phyloP scores from a whole-genome alignment of 176 grass and related monocot genomes.

The Triticum dicoccoides region DNA sequence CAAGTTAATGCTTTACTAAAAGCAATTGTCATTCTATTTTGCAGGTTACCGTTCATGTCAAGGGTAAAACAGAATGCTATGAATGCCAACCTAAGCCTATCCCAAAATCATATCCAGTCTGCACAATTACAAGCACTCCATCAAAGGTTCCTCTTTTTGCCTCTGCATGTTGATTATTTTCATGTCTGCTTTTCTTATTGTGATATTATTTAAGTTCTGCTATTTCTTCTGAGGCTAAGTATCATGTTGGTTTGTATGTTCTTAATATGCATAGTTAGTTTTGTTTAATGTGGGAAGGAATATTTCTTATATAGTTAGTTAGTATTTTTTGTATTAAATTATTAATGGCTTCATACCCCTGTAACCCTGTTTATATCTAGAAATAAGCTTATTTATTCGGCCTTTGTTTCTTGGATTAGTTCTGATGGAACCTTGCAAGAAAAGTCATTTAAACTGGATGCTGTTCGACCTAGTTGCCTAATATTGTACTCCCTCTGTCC shows the following conservation, averaged over 20 bases:
- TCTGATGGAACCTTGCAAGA: neutral
- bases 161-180: neutral
- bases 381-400: neutral
- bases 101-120: slow-evolving; percentile 90
- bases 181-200: neutral
- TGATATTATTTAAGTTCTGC: neutral
- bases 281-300: neutral
- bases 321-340: neutral
- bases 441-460: neutral
- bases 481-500: no score
- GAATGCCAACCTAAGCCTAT: slow-evolving; percentile 97
- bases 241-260: neutral
- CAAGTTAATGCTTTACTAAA: slow-evolving; percentile 15
- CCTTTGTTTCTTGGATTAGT: neutral
- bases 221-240: neutral
- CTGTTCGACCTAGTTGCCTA: neutral
- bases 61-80: slow-evolving; percentile 98
- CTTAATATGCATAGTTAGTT: neutral
- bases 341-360: neutral
- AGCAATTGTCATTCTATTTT: slow-evolving; percentile 25
- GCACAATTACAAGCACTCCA: slow-evolving; percentile 97
- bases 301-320: neutral
- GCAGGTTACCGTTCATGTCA: slow-evolving; percentile 96
- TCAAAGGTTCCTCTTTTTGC: slow-evolving; percentile 63
- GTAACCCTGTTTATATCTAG: neutral